Evolutionary conservation across 352 stramenopile species (phyloP).

Genomic region (Pythium phragmitis): DNA sequence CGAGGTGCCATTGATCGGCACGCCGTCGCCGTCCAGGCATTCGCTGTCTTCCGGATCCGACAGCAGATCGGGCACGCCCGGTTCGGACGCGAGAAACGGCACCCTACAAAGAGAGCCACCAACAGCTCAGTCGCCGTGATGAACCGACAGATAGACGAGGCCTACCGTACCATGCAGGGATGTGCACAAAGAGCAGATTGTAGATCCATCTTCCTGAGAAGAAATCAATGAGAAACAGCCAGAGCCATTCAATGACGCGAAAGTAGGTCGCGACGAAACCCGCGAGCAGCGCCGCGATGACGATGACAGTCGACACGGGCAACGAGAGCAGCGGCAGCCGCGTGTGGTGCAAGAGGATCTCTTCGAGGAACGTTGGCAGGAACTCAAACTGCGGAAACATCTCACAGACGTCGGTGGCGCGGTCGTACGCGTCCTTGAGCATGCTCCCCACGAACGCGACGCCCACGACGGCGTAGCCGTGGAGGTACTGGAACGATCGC

Average conservation of each 20-base stretch:
- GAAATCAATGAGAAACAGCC: conserved; percentile 46
- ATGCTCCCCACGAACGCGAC: conserved; percentile 44
- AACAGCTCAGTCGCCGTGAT: neutral
- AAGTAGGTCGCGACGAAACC: conserved; percentile 35
- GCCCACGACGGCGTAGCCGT: conserved; percentile 44
- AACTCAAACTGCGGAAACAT: conserved; percentile 71
- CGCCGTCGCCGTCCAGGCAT: conserved; percentile 25
- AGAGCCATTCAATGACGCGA: conserved; percentile 42
- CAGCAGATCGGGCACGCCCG: conserved; percentile 58
- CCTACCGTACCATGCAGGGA: conserved; percentile 52
- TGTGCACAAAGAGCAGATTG: conserved; percentile 44
- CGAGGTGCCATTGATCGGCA: conserved; percentile 32
- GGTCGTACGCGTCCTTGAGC: conserved; percentile 45
- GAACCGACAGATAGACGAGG: neutral
- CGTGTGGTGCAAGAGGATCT: conserved; percentile 59
- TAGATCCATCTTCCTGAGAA: conserved; percentile 58
- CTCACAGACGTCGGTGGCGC: conserved; percentile 43
- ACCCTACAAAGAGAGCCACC: conserved; percentile 32
- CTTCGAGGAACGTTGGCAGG: conserved; percentile 50
- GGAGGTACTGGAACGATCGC: conserved; percentile 34
- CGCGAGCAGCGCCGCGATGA: conserved; percentile 35
- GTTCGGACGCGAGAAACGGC: conserved; percentile 52
- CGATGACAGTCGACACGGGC: conserved; percentile 43
- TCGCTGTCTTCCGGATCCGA: conserved; percentile 39
- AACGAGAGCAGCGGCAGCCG: conserved; percentile 41